A percentile compares a stretch with the other conserved stretches of the same genome.
phyloP scores from a whole-genome alignment of 2,329 filamentous ascomycete genomes.

The Alternaria sp. region DNA sequence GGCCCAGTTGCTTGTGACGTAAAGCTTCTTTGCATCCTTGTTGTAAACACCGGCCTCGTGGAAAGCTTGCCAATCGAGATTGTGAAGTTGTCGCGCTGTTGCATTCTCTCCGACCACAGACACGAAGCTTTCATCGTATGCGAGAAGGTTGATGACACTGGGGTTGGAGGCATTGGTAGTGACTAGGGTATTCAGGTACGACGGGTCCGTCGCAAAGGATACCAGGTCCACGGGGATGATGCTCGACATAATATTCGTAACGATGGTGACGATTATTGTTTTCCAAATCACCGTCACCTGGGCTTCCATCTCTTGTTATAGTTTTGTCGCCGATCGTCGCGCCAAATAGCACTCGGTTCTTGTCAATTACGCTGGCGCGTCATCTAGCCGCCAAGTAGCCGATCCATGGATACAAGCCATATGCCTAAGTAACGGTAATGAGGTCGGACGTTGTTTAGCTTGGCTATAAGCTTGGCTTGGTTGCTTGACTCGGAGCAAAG shows the following conservation, averaged over 20 bases:
- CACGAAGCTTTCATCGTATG: conserved; percentile 47
- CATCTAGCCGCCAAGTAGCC: conserved; percentile 1
- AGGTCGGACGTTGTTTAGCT: not conserved
- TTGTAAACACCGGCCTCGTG: conserved; percentile 53
- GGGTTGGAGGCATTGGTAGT: conserved; percentile 44
- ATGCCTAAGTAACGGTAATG: not conserved
- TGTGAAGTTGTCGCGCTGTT: conserved; percentile 44
- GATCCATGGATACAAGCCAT: not conserved
- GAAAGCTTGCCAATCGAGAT: conserved; percentile 44
- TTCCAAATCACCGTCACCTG: not conserved
- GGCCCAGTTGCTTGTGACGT: conserved; percentile 53
- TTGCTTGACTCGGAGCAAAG: not conserved
- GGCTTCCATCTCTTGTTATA: not conserved
- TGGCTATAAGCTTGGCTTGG: not conserved
- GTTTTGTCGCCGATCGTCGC: not conserved
- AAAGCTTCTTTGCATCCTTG: conserved; percentile 49
- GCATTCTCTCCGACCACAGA: conserved; percentile 45
- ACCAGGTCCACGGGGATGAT: conserved; percentile 46
- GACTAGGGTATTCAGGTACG: conserved; percentile 40
- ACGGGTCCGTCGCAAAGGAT: conserved; percentile 41
- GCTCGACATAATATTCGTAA: conserved; percentile 40
- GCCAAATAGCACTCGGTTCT: not conserved
- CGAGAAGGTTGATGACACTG: conserved; percentile 46
- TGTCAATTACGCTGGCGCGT: not conserved
- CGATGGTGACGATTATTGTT: conserved; percentile 17